Evolutionary conservation across 306 rosid genomes (phyloP), one percentile per base, ranked within the genome.

Genomic region (Canavalia ensiformis): DNA sequence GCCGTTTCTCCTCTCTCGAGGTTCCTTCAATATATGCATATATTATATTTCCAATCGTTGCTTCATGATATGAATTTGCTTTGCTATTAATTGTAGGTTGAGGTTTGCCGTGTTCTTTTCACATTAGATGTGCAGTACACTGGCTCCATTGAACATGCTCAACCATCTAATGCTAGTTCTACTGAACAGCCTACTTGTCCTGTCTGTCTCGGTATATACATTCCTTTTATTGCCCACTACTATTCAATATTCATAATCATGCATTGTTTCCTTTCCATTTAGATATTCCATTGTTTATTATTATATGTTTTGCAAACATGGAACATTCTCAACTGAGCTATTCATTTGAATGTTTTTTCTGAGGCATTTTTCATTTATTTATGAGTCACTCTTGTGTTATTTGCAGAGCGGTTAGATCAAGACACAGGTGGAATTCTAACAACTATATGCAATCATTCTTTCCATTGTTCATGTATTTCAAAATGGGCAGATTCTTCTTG

Each of bases 401-500:
- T 49, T 84, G 82, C 91, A 95, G 99, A 95, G 86, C 89, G 94
- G 60, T 79, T 95, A 76, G 99, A 95, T 87, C 98, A 91, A 87
- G 99, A 91, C 63, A 81, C 84, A 2, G 31, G 92, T 82, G 97
- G 99, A 84, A 95, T 93, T 72, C 99, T 95, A 59, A 95, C 97
- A 7, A 95, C 98, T 50, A 95, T 95, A 64, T 95, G 99, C 90
- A 95, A 95, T 76, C 99, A 95, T 86, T 95, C 99, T 81, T 95
- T 95, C 79, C 99, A 95, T 63, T 89, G 94, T 77, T 95, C 99
- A 1, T 93, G 99, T 70, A 95, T 95, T 83, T 95, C 99, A 66
- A 95, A 91, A 84, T 93, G 97, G 97, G 89, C 94, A 0, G 98
- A 95, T 88, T 91, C 97, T 69, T 95, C 99, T 82, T 95, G 99